Percentiles rank a stretch among this genome's conserved stretches.
Evolutionary conservation across 2,329 filamentous ascomycete genomes (phyloP).

Genomic region (Aquanectria penicillioides): DNA sequence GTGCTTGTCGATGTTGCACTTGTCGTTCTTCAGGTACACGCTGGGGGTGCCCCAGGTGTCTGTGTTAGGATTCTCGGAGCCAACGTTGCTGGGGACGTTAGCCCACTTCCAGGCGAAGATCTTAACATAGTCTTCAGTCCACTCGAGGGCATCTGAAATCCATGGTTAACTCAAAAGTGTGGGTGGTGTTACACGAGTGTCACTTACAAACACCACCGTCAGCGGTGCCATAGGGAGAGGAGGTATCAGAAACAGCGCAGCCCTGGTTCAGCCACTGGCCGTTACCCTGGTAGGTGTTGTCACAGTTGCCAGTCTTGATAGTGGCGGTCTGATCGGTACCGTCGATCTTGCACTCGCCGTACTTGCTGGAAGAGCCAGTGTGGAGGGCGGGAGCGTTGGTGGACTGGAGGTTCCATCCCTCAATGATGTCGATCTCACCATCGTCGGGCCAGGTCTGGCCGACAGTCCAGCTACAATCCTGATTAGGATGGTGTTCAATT

Average conservation of each 20-base stretch:
- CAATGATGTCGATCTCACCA: slow-evolving; percentile 76
- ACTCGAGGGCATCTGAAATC: slow-evolving; percentile 51
- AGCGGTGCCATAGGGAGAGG: slow-evolving; percentile 50
- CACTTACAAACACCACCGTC: slow-evolving; percentile 54
- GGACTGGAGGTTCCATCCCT: slow-evolving; percentile 68
- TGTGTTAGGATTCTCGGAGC: slow-evolving; percentile 65
- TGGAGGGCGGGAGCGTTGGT: slow-evolving; percentile 69
- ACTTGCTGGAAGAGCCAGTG: slow-evolving; percentile 49
- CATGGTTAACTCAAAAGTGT: slow-evolving; percentile 13
- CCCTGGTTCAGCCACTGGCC: slow-evolving; percentile 52
- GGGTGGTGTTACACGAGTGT: slow-evolving; percentile 48
- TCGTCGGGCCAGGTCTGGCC: slow-evolving; percentile 66
- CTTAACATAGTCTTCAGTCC: slow-evolving; percentile 53
- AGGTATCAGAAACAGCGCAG: slow-evolving; percentile 52
- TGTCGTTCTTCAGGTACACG: slow-evolving; percentile 65
- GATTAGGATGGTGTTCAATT: not conserved
- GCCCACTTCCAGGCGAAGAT: slow-evolving; percentile 52
- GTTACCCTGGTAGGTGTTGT: slow-evolving; percentile 45
- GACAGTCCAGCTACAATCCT: slow-evolving; percentile 55
- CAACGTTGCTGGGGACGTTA: slow-evolving; percentile 47
- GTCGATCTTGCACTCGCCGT: slow-evolving; percentile 50
- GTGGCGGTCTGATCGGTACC: slow-evolving; percentile 42
- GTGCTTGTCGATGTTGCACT: slow-evolving; percentile 71
- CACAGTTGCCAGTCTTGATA: slow-evolving; percentile 51
- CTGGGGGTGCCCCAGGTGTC: slow-evolving; percentile 71